phyloP scores from a whole-genome alignment of 805 yeast genomes.

The Wickerhamomyces hampshirensis region DNA sequence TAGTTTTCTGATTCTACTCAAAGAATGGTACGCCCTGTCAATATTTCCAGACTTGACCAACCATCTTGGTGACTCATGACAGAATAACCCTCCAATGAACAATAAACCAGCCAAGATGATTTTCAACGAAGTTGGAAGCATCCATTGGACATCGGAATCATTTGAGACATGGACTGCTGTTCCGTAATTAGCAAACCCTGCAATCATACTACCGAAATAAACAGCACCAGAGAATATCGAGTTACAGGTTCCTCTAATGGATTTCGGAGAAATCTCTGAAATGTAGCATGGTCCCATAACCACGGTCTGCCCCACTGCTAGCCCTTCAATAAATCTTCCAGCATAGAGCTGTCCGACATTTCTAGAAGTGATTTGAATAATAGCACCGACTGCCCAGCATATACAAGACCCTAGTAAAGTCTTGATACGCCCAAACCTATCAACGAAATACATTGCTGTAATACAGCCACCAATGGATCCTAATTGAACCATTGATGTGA shows the following conservation, averaged over 20 bases:
- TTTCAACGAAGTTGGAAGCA: slow-evolving; percentile 45
- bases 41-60: slow-evolving; percentile 34
- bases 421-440: slow-evolving; percentile 46
- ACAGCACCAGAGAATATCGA: slow-evolving; percentile 56
- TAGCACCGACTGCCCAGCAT: slow-evolving; percentile 40
- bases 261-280: slow-evolving; percentile 48
- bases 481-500: slow-evolving; percentile 54
- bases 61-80: slow-evolving; percentile 47
- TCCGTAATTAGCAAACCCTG: slow-evolving; percentile 48
- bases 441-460: slow-evolving; percentile 43
- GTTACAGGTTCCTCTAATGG: slow-evolving; percentile 47
- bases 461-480: slow-evolving; percentile 53
- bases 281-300: slow-evolving; percentile 52
- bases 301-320: slow-evolving; percentile 53
- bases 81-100: slow-evolving; percentile 37
- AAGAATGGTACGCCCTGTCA: slow-evolving; percentile 37
- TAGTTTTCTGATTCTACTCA: slow-evolving; percentile 40
- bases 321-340: slow-evolving; percentile 51
- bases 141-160: slow-evolving; percentile 41
- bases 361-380: slow-evolving; percentile 43
- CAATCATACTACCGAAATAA: slow-evolving; percentile 47
- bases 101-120: slow-evolving; percentile 43
- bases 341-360: slow-evolving; percentile 47
- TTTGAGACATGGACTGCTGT: slow-evolving; percentile 40
- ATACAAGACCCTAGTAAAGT: slow-evolving; percentile 40